Percentiles rank a stretch among this genome's conserved stretches.
phyloP scores from a whole-genome alignment of 2,329 filamentous ascomycete species.

The Parastagonospora nodorum region DNA sequence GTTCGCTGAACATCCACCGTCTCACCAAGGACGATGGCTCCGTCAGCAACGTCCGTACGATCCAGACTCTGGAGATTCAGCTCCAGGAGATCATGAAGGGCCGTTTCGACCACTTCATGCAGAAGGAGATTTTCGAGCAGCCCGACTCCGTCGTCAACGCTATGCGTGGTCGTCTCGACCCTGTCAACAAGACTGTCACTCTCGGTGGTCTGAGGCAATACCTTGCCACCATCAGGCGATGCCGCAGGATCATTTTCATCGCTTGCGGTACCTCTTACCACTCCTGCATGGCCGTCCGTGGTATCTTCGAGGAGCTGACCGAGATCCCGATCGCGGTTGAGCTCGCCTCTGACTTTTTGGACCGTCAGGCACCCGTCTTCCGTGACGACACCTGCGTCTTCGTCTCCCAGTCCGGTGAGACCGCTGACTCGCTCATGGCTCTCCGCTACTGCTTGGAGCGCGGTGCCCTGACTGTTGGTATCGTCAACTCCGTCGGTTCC shows the following conservation, averaged over 20 bases:
- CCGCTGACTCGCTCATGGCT: conserved; percentile 95
- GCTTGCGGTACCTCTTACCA: conserved; percentile 98
- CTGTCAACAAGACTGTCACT: conserved; percentile 91
- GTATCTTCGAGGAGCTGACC: conserved; percentile 95
- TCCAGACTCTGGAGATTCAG: conserved; percentile 98
- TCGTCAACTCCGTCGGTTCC: conserved; percentile 97
- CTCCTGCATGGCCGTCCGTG: conserved; percentile 99
- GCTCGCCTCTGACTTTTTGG: conserved; percentile 96
- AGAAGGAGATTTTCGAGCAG: conserved; percentile 99
- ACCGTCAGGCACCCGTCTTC: conserved; percentile 96
- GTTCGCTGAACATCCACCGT: conserved; percentile 97
- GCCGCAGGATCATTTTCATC: conserved; percentile 97
- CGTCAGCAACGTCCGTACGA: conserved; percentile 88
- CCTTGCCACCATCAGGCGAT: conserved; percentile 94
- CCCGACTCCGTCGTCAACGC: conserved; percentile 99
- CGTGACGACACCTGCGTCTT: conserved; percentile 99
- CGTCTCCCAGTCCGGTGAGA: conserved; percentile 98
- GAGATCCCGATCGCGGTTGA: conserved; percentile 98
- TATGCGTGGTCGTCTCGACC: conserved; percentile 97
- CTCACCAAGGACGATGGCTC: conserved; percentile 95
- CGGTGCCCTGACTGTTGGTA: conserved; percentile 93
- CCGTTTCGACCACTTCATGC: conserved; percentile 99
- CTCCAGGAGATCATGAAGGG: conserved; percentile 99
- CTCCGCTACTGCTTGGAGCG: conserved; percentile 98
- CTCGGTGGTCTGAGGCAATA: conserved; percentile 95